These are phyloP conservation scores for Phellinidium pouzarii DNA, from an alignment of 1,284 basidiomycete genomes.

Conservation along the genomic window DNA sequence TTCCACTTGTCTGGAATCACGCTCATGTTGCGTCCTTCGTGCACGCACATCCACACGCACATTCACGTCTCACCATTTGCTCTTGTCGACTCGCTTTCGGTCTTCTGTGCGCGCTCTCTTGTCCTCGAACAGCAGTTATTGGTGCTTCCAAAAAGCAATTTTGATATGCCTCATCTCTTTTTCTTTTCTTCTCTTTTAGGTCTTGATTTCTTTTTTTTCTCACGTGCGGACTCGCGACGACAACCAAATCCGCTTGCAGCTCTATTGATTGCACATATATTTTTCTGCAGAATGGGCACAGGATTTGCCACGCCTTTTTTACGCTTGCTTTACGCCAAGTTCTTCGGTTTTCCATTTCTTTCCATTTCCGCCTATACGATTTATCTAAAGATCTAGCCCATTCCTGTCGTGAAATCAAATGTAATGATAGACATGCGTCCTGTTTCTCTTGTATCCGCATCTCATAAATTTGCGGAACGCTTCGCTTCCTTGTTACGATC, in stretches of 20 bases:
- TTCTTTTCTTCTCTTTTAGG: not conserved
- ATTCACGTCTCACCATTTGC: not conserved
- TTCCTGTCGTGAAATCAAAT: constrained; percentile 21
- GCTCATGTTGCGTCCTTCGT: not conserved
- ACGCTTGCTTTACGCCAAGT: constrained; percentile 21
- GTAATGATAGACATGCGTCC: constrained; percentile 22
- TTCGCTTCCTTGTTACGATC: not conserved
- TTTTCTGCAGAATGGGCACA: constrained; percentile 18
- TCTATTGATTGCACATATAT: constrained; percentile 25
- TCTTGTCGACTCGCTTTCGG: not conserved
- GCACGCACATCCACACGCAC: not conserved
- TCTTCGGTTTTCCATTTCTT: constrained; percentile 22
- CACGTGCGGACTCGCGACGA: constrained; percentile 4
- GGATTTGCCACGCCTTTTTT: constrained; percentile 12
- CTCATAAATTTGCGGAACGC: not conserved
- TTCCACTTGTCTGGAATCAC: not conserved
- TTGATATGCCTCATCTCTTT: constrained; percentile 4
- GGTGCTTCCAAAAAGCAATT: constrained; percentile 10
- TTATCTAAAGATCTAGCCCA: constrained; percentile 9
- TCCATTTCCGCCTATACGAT: too few species aligned
- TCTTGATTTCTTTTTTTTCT: not conserved
- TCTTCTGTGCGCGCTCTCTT: not conserved
- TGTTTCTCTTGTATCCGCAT: not conserved
- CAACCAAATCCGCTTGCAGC: constrained; percentile 11
- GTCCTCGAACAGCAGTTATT: not conserved